Evolutionary conservation across 1,139 yeast genomes (phyloP).

Genomic region (Protomyces lactucae-debilis): DNA sequence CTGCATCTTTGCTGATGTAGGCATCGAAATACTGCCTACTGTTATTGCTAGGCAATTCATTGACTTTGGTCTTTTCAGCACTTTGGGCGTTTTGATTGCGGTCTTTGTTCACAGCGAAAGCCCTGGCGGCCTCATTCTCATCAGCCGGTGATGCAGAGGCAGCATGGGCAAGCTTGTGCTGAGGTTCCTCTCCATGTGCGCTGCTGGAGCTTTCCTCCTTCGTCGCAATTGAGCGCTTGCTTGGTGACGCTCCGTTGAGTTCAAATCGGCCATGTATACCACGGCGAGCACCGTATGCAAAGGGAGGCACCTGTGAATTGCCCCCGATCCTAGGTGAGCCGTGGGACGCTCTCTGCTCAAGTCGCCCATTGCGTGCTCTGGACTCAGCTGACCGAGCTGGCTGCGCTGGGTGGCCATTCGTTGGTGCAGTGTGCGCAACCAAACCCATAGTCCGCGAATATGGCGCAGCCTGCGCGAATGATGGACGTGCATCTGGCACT

Average conservation of each 20-base stretch:
- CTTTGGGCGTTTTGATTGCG: background rate
- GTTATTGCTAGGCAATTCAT: background rate
- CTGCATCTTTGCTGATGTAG: conserved; percentile 1
- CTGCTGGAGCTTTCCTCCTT: no score
- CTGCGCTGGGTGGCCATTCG: background rate
- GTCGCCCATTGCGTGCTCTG: background rate
- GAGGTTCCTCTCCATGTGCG: no score
- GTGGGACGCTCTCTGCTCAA: no score
- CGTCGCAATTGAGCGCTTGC: background rate
- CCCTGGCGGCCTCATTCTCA: background rate
- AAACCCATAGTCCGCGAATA: no score
- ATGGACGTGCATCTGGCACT: background rate
- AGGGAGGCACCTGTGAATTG: background rate
- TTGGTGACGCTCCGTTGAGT: background rate
- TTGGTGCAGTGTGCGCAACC: background rate
- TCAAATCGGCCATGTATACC: conserved; percentile 13
- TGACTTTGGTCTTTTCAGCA: background rate
- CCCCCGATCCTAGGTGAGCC: no score
- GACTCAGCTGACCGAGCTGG: background rate
- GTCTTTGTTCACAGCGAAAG: background rate
- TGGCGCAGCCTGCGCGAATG: background rate
- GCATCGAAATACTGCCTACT: background rate
- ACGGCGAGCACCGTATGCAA: background rate
- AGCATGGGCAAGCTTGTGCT: background rate
- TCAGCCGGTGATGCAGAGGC: background rate